These are phyloP conservation scores for Geotrichum australiense DNA, from an alignment of 1,139 yeast genomes.

Conservation along the genomic window DNA sequence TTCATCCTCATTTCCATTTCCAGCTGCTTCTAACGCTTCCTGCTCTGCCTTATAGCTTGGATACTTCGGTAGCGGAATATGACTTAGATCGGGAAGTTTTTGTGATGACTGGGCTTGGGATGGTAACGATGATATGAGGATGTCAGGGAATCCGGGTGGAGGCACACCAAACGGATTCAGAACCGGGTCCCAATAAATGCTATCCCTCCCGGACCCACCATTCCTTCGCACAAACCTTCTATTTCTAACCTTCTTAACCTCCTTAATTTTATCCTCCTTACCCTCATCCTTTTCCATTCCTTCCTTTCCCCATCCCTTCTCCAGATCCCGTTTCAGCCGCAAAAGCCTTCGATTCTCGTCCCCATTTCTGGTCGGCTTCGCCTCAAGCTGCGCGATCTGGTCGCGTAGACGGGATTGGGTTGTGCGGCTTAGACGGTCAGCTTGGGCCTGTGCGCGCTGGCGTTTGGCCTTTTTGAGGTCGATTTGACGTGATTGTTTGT, in stretches of 20 bases:
- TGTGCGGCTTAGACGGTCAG: conserved; percentile 21
- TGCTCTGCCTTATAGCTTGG: conserved; percentile 4
- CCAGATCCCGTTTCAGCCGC: conserved; percentile 21
- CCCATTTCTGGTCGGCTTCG: conserved; percentile 3
- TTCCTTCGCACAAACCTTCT: conserved; percentile 15
- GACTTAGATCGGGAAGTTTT: too few relatives aligned
- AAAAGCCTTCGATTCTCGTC: conserved; percentile 18
- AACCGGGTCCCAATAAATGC: conserved; percentile 29
- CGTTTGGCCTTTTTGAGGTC: conserved; percentile 29
- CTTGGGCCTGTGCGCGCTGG: conserved; percentile 21
- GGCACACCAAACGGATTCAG: conserved; percentile 28
- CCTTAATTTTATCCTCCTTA: too few relatives aligned
- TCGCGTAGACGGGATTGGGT: conserved; percentile 22
- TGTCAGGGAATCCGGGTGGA: conserved; percentile 24
- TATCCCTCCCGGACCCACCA: conserved; percentile 20
- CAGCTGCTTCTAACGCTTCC: too few relatives aligned
- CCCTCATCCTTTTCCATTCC: conserved; percentile 1
- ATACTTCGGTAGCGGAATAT: conserved; percentile 25
- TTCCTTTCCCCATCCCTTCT: conserved; percentile 23
- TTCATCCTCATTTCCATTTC: conserved; percentile 11
- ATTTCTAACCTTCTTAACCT: conserved; percentile 3
- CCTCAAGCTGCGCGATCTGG: conserved; percentile 23
- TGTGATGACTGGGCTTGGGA: conserved; percentile 20
- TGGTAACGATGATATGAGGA: too few relatives aligned
- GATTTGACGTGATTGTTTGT: too few relatives aligned